These are phyloP conservation scores for Solanum bukasovii DNA, from an alignment of 257 asterid genomes.

Conservation along the genomic window DNA sequence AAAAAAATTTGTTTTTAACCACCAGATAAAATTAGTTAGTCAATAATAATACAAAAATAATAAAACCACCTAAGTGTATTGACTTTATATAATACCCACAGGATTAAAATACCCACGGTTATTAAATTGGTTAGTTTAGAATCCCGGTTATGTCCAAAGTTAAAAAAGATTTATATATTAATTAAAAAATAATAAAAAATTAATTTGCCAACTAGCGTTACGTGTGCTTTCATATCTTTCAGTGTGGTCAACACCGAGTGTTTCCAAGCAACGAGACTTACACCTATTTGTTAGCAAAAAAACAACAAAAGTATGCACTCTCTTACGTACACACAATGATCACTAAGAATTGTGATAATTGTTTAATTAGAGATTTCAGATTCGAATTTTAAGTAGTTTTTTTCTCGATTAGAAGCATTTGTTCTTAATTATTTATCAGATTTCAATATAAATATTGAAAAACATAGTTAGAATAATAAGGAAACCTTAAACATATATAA, in stretches of 20 bases:
- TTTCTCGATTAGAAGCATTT: background rate
- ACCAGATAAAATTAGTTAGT: background rate
- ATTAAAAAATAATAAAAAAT: background rate
- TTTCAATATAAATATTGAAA: too few species aligned
- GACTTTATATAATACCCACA: background rate
- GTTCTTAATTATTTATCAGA: too few species aligned
- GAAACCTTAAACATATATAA: background rate
- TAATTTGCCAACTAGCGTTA: background rate
- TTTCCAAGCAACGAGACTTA: background rate
- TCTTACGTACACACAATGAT: background rate
- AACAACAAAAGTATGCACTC: background rate
- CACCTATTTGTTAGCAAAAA: background rate
- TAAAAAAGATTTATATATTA: too few species aligned
- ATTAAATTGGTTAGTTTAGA: background rate
- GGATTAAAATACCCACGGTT: background rate
- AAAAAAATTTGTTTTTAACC: background rate
- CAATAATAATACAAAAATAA: background rate
- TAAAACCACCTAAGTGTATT: background rate
- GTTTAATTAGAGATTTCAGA: background rate
- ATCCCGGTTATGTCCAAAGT: background rate
- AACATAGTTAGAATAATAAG: too few species aligned
- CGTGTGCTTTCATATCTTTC: background rate
- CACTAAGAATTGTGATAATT: background rate
- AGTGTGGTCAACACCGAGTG: fast-evolving
- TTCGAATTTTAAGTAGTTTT: fast-evolving